A percentile compares a stretch with the other conserved stretches of the same genome.
Evolutionary conservation across 2,329 filamentous ascomycete genomes (phyloP).

Genomic region (Aspergillus clavatus): DNA sequence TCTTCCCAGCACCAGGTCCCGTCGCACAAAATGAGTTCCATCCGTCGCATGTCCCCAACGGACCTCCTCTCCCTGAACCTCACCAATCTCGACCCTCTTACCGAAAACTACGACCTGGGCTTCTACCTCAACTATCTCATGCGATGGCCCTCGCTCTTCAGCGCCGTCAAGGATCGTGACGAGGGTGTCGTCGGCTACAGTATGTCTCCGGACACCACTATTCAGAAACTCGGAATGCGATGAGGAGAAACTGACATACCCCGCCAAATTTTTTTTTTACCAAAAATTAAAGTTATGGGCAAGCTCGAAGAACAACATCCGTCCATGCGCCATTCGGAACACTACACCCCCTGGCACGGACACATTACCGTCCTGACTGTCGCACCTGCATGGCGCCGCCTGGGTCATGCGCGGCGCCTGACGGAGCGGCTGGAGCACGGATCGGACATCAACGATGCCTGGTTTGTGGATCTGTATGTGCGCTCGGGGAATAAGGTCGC

Average conservation of each 20-base stretch:
- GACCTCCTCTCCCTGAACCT: constrained; percentile 88
- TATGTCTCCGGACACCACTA: constrained; percentile 43
- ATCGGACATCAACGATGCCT: constrained; percentile 76
- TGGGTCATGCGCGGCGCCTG: constrained; percentile 81
- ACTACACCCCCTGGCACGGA: constrained; percentile 98
- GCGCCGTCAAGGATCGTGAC: constrained; percentile 77
- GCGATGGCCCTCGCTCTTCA: constrained; percentile 92
- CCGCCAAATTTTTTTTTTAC: neutral
- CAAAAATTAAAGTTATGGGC: constrained; percentile 68
- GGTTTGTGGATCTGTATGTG: constrained; percentile 96
- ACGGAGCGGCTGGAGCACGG: constrained; percentile 76
- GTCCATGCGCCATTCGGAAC: constrained; percentile 67
- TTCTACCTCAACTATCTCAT: constrained; percentile 97
- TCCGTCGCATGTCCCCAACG: constrained; percentile 75
- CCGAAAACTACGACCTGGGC: constrained; percentile 93
- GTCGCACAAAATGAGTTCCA: constrained; percentile 69
- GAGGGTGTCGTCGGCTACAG: constrained; percentile 95
- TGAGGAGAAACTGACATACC: too few relatives aligned
- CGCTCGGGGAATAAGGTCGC: constrained; percentile 82
- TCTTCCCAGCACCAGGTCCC: too few relatives aligned
- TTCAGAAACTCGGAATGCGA: too few relatives aligned
- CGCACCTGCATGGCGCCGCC: constrained; percentile 74
- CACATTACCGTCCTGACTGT: constrained; percentile 96
- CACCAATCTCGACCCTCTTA: constrained; percentile 91
- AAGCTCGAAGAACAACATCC: constrained; percentile 87